Conservation (phyloP, 2,329 filamentous ascomycete species). For the Sporothrix luriei region DNA sequence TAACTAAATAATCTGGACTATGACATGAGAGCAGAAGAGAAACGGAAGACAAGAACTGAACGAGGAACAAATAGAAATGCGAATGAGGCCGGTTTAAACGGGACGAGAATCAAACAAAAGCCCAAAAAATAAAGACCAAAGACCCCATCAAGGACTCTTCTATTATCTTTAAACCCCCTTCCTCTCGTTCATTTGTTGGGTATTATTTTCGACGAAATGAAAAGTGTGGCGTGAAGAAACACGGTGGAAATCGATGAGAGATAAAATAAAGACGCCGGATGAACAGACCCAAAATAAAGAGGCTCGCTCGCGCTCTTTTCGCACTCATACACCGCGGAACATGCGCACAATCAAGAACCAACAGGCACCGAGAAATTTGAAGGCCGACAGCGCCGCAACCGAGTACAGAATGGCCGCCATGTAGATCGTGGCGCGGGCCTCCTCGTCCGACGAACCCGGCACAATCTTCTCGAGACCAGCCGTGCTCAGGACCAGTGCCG, state of each 20-base stretch:
- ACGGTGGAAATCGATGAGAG: constrained; percentile 5
- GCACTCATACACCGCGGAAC: constrained; percentile 68
- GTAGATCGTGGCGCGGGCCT: constrained; percentile 73
- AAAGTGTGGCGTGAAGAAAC: constrained; percentile 7
- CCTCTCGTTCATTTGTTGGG: constrained; percentile 31
- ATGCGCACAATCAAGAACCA: constrained; percentile 91
- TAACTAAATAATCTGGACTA: constrained; percentile 1
- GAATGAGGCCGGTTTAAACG: background rate
- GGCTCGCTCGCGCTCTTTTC: background rate
- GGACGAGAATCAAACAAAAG: constrained; percentile 5
- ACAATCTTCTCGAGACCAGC: constrained; percentile 75
- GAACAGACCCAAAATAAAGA: background rate
- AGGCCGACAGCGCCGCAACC: constrained; percentile 78
- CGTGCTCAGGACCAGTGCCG: constrained; percentile 81
- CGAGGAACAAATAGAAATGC: background rate
- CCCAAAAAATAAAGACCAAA: background rate
- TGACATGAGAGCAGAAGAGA: background rate
- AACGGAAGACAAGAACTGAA: background rate
- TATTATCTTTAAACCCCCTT: background rate
- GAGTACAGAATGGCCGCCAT: constrained; percentile 86
- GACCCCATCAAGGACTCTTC: constrained; percentile 20
- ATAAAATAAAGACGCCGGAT: constrained; percentile 12
- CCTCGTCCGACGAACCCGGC: constrained; percentile 50
- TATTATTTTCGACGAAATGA: constrained; percentile 30
- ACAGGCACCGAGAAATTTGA: constrained; percentile 83